Conservation (phyloP, 257 asterid species). For the Mentha longifolia region DNA sequence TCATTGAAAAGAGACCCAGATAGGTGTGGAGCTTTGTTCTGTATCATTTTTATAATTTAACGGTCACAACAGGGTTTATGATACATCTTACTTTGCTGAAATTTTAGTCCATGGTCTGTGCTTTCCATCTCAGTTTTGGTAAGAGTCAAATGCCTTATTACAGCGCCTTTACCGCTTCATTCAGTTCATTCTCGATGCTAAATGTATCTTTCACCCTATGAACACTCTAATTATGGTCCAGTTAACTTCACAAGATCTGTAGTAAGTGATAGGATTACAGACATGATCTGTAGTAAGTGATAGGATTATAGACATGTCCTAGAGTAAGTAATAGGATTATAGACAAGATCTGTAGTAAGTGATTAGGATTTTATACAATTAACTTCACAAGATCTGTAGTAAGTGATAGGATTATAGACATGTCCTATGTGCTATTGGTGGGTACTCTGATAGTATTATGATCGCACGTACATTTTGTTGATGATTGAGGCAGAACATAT, state of each 20-base stretch:
- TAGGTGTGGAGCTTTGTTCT: conserved; percentile 53
- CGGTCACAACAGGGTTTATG: conserved; percentile 1
- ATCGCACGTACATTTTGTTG: not conserved
- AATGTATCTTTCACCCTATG: not conserved
- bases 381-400: not conserved
- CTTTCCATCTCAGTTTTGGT: conserved; percentile 5
- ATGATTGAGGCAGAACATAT: conserved; percentile 1
- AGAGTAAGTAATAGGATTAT: too few relatives aligned
- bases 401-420: not conserved
- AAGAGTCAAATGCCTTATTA: not conserved
- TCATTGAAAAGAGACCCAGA: conserved; percentile 78
- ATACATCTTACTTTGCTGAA: conserved; percentile 8
- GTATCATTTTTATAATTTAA: conserved; percentile 5
- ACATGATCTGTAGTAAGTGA: not conserved
- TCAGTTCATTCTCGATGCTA: not conserved
- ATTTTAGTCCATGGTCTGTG: conserved; percentile 1
- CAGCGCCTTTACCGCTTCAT: not conserved
- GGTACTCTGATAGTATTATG: not conserved
- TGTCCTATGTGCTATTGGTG: not conserved
- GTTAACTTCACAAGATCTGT: not conserved
- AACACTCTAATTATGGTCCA: not conserved
- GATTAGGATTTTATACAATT: not conserved
- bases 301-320: not conserved
- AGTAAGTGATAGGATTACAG: not conserved
- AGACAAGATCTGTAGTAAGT: not conserved